phyloP scores from a whole-genome alignment of 2,329 filamentous ascomycete genomes.

The Cadophora malorum region DNA sequence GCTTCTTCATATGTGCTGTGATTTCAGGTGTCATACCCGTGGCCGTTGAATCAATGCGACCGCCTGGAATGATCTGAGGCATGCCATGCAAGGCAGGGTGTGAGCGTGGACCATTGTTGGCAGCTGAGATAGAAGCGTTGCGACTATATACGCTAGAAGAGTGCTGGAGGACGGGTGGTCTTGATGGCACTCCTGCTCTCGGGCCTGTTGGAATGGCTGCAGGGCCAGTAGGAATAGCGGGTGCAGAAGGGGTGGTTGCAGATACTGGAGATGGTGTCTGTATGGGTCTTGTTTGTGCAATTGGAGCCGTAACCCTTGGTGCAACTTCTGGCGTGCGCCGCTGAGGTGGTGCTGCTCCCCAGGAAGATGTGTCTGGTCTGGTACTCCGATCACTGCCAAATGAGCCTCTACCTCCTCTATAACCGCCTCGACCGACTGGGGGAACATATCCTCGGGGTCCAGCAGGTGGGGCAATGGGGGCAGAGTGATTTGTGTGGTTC shows the following conservation, averaged over 20 bases:
- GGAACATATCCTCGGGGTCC: conserved; percentile 45
- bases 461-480: conserved; percentile 41
- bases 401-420: conserved; percentile 42
- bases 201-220: conserved; percentile 44
- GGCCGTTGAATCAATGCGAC: conserved; percentile 43
- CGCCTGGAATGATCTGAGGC: conserved; percentile 43
- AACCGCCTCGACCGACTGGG: conserved; percentile 37
- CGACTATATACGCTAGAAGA: conserved; percentile 38
- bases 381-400: conserved; percentile 40
- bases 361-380: conserved; percentile 41
- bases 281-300: conserved; percentile 32
- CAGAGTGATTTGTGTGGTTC: conserved; percentile 16
- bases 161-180: conserved; percentile 38
- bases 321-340: conserved; percentile 34
- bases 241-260: conserved; percentile 24
- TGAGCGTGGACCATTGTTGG: conserved; percentile 38
- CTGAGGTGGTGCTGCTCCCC: conserved; percentile 40
- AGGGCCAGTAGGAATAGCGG: conserved; percentile 42
- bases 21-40: conserved; percentile 42
- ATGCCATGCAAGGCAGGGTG: conserved; percentile 46
- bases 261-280: conserved; percentile 41
- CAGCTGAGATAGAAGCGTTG: conserved; percentile 24
- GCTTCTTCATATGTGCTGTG: conserved; percentile 41
- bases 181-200: conserved; percentile 41
- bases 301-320: conserved; percentile 31